Conservation (phyloP, 352 stramenopile species). For the Phytophthora constricta region DNA sequence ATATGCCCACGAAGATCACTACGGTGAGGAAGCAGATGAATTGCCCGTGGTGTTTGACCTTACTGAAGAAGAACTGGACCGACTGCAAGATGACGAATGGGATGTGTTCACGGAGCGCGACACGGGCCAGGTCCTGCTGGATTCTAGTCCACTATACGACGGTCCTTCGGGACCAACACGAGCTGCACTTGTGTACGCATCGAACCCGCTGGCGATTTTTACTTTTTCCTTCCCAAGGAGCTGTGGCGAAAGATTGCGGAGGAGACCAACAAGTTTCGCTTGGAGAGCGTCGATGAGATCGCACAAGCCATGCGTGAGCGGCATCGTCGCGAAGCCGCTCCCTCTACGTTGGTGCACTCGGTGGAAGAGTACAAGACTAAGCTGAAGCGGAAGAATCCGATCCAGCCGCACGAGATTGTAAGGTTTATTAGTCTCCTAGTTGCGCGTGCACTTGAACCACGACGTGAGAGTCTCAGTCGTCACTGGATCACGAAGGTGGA, state of each 20-base stretch:
- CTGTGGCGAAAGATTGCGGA: constrained; percentile 2
- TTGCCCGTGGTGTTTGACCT: too few relatives aligned
- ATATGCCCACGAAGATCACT: too few relatives aligned
- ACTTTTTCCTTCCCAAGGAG: constrained; percentile 9
- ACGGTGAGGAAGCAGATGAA: too few relatives aligned
- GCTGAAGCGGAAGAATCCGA: neutral
- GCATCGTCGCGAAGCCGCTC: neutral
- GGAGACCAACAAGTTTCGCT: neutral
- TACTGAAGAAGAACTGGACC: too few relatives aligned
- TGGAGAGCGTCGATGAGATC: neutral
- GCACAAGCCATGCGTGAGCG: neutral
- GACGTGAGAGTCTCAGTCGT: neutral
- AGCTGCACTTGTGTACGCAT: too few relatives aligned
- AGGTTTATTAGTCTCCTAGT: constrained; percentile 4
- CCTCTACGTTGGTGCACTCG: constrained; percentile 2
- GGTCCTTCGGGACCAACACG: too few relatives aligned
- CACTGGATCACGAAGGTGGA: constrained; percentile 12
- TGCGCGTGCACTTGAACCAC: constrained; percentile 3
- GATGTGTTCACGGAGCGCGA: too few relatives aligned
- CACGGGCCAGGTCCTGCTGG: too few relatives aligned
- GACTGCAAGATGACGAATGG: too few relatives aligned
- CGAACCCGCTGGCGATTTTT: too few relatives aligned
- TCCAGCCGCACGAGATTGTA: constrained; percentile 8
- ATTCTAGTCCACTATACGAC: too few relatives aligned
- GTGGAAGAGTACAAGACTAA: constrained; percentile 9